Percentiles rank a stretch among this genome's conserved stretches.
Conservation (phyloP, 164 flowering plant genomes). For the Brasenia schreberi region DNA sequence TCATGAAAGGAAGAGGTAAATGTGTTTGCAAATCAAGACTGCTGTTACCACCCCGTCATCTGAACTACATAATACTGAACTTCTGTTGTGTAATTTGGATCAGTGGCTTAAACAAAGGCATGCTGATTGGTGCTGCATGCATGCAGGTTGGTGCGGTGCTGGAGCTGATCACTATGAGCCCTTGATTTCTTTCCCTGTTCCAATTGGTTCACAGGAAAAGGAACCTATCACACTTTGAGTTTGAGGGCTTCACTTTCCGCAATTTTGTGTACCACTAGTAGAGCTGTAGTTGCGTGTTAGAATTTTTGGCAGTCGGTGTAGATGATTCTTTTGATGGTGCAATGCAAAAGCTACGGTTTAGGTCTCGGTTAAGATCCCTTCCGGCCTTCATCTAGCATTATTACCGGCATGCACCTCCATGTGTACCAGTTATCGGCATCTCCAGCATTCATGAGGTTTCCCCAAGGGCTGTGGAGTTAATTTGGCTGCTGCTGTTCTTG, state of each 20-base stretch:
- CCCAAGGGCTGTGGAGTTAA: not conserved
- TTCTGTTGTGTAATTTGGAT: not conserved
- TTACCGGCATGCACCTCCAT: not conserved
- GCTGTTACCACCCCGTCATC: not conserved
- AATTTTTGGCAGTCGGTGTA: not conserved
- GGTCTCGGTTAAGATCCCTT: not conserved
- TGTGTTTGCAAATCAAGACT: not conserved
- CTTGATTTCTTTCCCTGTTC: conserved; percentile 54
- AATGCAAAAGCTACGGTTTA: not conserved
- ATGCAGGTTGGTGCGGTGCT: conserved; percentile 90
- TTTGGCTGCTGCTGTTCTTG: not conserved
- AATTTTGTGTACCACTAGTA: not conserved
- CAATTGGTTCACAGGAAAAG: conserved; percentile 49
- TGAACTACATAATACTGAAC: not conserved
- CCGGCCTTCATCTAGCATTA: not conserved
- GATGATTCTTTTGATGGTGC: not conserved
- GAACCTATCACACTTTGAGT: conserved; percentile 72
- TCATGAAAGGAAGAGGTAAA: conserved; percentile 97
- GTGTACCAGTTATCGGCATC: not conserved
- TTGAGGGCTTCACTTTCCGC: conserved; percentile 16
- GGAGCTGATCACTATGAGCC: conserved; percentile 99
- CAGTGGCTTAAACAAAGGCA: not conserved
- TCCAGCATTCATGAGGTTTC: not conserved
- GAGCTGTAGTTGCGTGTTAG: not conserved
- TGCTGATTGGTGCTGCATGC: not conserved